Percentiles rank a stretch among this genome's conserved stretches.
Evolutionary conservation across 768 basidiomycete species (phyloP).

Genomic region (Megacollybia marginata): DNA sequence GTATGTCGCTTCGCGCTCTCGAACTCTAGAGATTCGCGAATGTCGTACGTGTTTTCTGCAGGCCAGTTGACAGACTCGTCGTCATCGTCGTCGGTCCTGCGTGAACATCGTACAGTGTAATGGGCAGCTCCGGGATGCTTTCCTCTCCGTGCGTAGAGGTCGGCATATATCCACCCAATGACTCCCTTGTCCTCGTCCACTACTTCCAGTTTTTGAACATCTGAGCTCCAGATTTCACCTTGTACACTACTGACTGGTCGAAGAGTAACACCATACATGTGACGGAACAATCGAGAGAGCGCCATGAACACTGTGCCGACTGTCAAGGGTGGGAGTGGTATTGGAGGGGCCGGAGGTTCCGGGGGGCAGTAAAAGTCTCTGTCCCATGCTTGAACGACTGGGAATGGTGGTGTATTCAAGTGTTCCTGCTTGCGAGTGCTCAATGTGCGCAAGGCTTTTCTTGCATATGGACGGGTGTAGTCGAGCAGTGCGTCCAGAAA

Average conservation of each 20-base stretch:
- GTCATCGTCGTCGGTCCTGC: slow-evolving; percentile 90
- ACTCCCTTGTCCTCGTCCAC: slow-evolving; percentile 82
- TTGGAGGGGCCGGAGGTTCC: slow-evolving; percentile 66
- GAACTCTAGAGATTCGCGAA: slow-evolving; percentile 51
- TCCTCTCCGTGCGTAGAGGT: slow-evolving; percentile 77
- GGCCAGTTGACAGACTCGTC: slow-evolving; percentile 49
- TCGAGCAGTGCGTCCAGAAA: slow-evolving; percentile 80
- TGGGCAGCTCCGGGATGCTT: slow-evolving; percentile 93
- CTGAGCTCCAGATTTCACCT: slow-evolving; percentile 85
- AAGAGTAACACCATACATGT: slow-evolving; percentile 81
- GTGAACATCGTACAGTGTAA: slow-evolving; percentile 93
- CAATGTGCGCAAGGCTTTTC: slow-evolving; percentile 60
- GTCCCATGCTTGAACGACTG: slow-evolving; percentile 91
- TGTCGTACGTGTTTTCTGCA: slow-evolving; percentile 29
- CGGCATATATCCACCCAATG: slow-evolving; percentile 93
- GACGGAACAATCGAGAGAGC: slow-evolving; percentile 80
- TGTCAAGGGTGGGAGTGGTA: slow-evolving; percentile 68
- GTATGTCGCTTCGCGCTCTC: slow-evolving; percentile 55
- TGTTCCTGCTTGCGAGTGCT: slow-evolving; percentile 70
- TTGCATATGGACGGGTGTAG: slow-evolving; percentile 74
- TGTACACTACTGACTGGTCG: slow-evolving; percentile 59
- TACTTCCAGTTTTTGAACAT: slow-evolving; percentile 89
- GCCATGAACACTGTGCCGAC: slow-evolving; percentile 90
- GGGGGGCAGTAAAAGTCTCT: slow-evolving; percentile 88
- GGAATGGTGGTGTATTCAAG: slow-evolving; percentile 47